These are phyloP conservation scores for Lachancea fermentati DNA, from an alignment of 805 yeast genomes.

Conservation along the genomic window DNA sequence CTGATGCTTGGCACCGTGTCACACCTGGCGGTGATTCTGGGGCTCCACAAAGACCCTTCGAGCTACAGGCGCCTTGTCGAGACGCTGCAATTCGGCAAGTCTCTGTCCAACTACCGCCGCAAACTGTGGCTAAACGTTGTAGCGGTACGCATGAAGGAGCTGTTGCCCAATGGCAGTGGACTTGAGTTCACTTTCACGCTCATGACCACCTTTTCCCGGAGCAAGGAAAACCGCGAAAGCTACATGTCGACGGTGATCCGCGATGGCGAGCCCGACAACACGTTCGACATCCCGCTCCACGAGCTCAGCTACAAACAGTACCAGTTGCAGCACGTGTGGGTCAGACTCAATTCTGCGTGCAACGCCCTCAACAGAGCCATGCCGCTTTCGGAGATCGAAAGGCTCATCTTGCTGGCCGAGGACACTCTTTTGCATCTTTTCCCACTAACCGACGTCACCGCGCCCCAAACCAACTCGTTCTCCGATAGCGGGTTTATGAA, in stretches of 20 bases:
- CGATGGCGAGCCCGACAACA: background rate
- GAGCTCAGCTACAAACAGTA: conserved; percentile 4
- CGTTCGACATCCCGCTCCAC: conserved; percentile 5
- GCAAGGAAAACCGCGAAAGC: background rate
- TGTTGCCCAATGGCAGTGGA: conserved; percentile 4
- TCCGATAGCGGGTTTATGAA: background rate
- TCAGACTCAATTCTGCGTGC: background rate
- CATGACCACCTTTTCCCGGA: background rate
- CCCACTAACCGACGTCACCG: background rate
- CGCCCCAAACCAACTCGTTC: background rate
- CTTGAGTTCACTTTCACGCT: background rate
- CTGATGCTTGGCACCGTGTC: conserved; percentile 1
- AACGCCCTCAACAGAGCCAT: background rate
- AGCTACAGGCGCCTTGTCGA: background rate
- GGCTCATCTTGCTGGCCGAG: background rate
- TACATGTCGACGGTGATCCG: conserved; percentile 3
- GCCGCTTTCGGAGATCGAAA: conserved; percentile 1
- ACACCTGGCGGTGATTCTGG: conserved; percentile 3
- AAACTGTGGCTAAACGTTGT: conserved; percentile 9
- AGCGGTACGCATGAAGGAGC: conserved; percentile 1
- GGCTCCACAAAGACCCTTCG: conserved; percentile 10
- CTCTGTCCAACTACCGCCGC: conserved; percentile 7
- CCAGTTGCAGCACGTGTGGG: conserved; percentile 1
- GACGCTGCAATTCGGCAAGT: background rate
- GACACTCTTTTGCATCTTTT: background rate